Conservation (phyloP, 108 stramenopile genomes). For the Pseudonitzschia pungens region DNA sequence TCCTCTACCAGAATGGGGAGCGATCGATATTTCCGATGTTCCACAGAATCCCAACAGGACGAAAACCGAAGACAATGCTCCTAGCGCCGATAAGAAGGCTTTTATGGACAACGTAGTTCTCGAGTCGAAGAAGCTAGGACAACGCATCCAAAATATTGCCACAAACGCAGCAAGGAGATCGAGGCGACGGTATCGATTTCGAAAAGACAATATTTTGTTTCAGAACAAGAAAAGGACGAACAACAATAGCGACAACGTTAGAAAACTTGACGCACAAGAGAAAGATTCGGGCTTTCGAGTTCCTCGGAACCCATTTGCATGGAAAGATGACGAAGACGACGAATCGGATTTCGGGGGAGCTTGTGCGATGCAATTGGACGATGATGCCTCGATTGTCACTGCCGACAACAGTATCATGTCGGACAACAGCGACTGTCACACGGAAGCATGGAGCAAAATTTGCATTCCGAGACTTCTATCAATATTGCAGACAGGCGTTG, state of each 20-base stretch:
- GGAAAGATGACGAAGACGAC: slow-evolving; percentile 31
- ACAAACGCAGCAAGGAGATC: slow-evolving; percentile 54
- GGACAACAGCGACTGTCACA: slow-evolving; percentile 24
- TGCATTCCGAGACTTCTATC: slow-evolving; percentile 65
- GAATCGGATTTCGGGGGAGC: slow-evolving; percentile 18
- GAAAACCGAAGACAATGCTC: slow-evolving; percentile 15
- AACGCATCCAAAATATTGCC: slow-evolving; percentile 49
- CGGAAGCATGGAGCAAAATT: slow-evolving; percentile 47
- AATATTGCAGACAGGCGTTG: slow-evolving; percentile 63
- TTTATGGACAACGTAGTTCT: slow-evolving; percentile 58
- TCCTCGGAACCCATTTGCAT: slow-evolving; percentile 34
- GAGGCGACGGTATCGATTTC: slow-evolving; percentile 53
- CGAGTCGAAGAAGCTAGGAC: slow-evolving; percentile 59
- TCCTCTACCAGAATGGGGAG: slow-evolving; percentile 19
- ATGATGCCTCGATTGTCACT: slow-evolving; percentile 10
- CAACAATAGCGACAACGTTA: background rate
- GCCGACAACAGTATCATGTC: slow-evolving; percentile 1
- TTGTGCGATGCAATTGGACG: slow-evolving; percentile 18
- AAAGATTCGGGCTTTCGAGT: slow-evolving; percentile 9
- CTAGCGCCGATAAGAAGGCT: slow-evolving; percentile 6
- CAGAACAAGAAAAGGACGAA: background rate
- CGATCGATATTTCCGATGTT: slow-evolving; percentile 48
- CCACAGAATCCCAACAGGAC: slow-evolving; percentile 47
- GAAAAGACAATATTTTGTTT: slow-evolving; percentile 41
- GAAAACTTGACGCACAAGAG: background rate